Evolutionary conservation across 2,329 filamentous ascomycete species (phyloP).

Genomic region (Hyphodiscus sp.): DNA sequence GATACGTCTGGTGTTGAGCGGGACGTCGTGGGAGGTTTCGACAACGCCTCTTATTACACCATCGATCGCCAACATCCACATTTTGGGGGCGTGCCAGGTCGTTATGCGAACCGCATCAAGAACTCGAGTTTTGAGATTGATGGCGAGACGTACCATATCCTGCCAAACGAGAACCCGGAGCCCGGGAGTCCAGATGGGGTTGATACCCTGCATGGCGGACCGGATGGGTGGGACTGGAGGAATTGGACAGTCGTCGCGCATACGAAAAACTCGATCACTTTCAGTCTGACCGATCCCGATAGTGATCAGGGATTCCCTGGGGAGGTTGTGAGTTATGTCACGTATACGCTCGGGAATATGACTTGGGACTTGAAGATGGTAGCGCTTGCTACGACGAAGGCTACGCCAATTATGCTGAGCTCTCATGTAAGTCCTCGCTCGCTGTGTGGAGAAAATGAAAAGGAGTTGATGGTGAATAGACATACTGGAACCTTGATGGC

Average conservation of each 20-base stretch:
- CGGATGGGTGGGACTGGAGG: constrained; percentile 68
- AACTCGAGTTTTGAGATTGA: constrained; percentile 68
- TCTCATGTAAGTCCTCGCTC: constrained; percentile 37
- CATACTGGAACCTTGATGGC: constrained; percentile 79
- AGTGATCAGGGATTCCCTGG: constrained; percentile 74
- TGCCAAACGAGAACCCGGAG: constrained; percentile 57
- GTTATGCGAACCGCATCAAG: constrained; percentile 76
- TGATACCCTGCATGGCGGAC: constrained; percentile 63
- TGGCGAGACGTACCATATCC: constrained; percentile 50
- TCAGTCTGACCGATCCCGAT: constrained; percentile 65
- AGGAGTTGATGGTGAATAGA: constrained; percentile 38
- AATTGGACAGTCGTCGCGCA: constrained; percentile 72
- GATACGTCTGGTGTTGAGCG: constrained; percentile 62
- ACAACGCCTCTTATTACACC: constrained; percentile 67
- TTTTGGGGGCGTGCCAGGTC: constrained; percentile 66
- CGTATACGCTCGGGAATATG: constrained; percentile 60
- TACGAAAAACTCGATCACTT: constrained; percentile 61
- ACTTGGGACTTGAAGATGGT: constrained; percentile 70
- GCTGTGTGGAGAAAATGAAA: not conserved
- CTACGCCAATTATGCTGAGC: constrained; percentile 78
- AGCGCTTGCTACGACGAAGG: constrained; percentile 63
- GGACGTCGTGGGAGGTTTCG: constrained; percentile 68
- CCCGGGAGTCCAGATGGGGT: constrained; percentile 43
- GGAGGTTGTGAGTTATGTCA: constrained; percentile 67
- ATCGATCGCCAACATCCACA: constrained; percentile 61